Evolutionary conservation across 441 rosid species (phyloP).

Genomic region (Bruguiera hainesii): DNA sequence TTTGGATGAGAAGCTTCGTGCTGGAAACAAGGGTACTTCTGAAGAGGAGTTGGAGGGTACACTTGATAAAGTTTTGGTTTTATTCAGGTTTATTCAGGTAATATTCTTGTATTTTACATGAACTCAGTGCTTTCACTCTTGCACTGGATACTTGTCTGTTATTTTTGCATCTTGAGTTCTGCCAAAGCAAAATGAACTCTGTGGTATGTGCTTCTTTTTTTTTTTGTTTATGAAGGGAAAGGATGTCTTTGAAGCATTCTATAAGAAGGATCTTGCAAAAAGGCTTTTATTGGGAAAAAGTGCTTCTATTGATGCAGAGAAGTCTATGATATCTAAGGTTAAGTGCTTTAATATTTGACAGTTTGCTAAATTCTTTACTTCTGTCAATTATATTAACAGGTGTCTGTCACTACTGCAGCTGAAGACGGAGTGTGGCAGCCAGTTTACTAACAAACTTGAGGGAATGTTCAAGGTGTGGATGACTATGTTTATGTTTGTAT

Average conservation of each 20-base stretch:
- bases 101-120: slow-evolving; percentile 16
- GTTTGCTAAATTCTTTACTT: slow-evolving; percentile 5
- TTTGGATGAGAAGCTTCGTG: slow-evolving; percentile 98
- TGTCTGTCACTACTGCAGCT: slow-evolving; percentile 53
- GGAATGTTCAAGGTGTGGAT: slow-evolving; percentile 94
- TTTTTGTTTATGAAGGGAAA: slow-evolving; percentile 58
- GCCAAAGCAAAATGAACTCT: slow-evolving; percentile 17
- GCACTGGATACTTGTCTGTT: background rate
- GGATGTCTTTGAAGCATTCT: slow-evolving; percentile 98
- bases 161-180: slow-evolving; percentile 7
- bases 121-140: background rate
- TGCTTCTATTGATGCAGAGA: slow-evolving; percentile 99
- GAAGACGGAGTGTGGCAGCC: slow-evolving; percentile 99
- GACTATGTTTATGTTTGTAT: background rate
- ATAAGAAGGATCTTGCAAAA: slow-evolving; percentile 98
- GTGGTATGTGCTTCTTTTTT: background rate
- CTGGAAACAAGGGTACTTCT: slow-evolving; percentile 98
- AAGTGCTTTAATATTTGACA: slow-evolving; percentile 9
- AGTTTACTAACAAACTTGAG: slow-evolving; percentile 97
- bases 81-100: slow-evolving; percentile 99
- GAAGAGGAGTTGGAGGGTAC: slow-evolving; percentile 99
- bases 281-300: slow-evolving; percentile 87
- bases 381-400: slow-evolving; percentile 24
- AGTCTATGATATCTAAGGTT: slow-evolving; percentile 99
- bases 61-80: slow-evolving; percentile 93